These are phyloP conservation scores for Cryptosporidium parvum DNA, from an alignment of 169 alveolate species.

Conservation along the genomic window DNA sequence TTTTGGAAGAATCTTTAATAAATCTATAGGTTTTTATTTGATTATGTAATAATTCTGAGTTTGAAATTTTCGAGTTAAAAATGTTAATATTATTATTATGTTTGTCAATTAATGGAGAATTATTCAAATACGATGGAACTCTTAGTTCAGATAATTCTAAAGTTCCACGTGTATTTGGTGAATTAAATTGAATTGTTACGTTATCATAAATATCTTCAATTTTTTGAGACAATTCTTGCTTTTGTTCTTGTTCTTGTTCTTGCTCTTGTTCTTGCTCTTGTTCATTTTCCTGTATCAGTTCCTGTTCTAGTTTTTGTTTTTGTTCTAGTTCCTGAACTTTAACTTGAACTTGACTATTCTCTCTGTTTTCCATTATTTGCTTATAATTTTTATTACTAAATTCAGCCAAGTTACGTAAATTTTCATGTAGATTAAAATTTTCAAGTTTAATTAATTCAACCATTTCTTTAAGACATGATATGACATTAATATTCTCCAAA, in stretches of 20 bases:
- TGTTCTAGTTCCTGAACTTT: neutral
- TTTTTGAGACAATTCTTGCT: neutral
- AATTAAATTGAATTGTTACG: neutral
- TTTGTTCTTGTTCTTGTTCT: neutral
- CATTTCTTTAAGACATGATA: conserved; percentile 41
- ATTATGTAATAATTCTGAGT: neutral
- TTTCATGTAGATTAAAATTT: conserved; percentile 33
- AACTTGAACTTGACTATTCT: neutral
- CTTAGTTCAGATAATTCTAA: conserved; percentile 55
- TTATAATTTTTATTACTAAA: neutral
- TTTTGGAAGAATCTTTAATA: conserved; percentile 27
- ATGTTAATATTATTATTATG: neutral
- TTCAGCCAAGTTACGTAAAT: conserved; percentile 19
- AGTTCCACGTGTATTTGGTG: conserved; percentile 69
- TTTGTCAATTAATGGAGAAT: neutral
- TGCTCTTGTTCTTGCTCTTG: neutral
- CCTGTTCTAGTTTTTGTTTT: no score
- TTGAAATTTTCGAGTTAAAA: neutral
- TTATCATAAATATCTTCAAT: neutral
- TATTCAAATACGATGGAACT: neutral
- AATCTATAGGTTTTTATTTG: conserved; percentile 26
- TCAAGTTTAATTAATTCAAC: conserved; percentile 37
- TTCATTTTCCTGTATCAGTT: neutral
- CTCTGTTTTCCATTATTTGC: neutral
- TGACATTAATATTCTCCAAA: neutral